Percentiles rank a stretch among this genome's conserved stretches.
phyloP scores from a whole-genome alignment of 139 green algal species.

The Chlorella sp. region DNA sequence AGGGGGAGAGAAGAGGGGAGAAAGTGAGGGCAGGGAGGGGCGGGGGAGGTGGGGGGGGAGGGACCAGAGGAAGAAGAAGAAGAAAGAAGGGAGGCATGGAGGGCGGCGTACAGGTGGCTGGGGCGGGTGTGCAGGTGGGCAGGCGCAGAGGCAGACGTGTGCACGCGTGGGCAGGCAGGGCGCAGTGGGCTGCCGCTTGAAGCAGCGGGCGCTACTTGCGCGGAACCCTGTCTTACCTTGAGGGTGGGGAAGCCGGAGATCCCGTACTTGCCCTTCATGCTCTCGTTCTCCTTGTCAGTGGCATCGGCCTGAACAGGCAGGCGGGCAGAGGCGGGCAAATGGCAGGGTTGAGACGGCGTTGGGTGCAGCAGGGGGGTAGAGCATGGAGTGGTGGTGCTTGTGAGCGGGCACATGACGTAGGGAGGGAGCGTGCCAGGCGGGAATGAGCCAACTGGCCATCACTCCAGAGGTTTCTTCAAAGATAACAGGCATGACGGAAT shows the following conservation, averaged over 20 bases:
- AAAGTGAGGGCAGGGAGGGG: background rate
- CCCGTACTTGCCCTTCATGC: constrained; percentile 49
- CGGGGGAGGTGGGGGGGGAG: background rate
- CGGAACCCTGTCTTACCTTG: constrained; percentile 18
- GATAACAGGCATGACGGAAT: too few relatives aligned
- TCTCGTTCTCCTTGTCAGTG: constrained; percentile 55
- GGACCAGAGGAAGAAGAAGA: background rate
- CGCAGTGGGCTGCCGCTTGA: background rate
- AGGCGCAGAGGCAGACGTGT: background rate
- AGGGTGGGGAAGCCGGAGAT: constrained; percentile 66
- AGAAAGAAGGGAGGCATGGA: background rate
- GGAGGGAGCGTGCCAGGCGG: too few relatives aligned
- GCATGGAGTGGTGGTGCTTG: too few relatives aligned
- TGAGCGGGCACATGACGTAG: too few relatives aligned
- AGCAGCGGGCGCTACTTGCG: background rate
- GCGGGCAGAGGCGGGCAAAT: background rate
- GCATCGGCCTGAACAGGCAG: constrained; percentile 42
- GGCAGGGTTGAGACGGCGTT: too few relatives aligned
- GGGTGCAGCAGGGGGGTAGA: too few relatives aligned
- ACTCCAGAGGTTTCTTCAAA: too few relatives aligned
- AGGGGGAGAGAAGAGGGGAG: background rate
- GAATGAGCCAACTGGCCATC: too few relatives aligned
- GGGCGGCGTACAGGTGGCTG: background rate
- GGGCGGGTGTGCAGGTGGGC: background rate
- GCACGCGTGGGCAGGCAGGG: background rate